phyloP scores from a whole-genome alignment of 2,329 filamentous ascomycete genomes.

The Tolypocladium paradoxum region DNA sequence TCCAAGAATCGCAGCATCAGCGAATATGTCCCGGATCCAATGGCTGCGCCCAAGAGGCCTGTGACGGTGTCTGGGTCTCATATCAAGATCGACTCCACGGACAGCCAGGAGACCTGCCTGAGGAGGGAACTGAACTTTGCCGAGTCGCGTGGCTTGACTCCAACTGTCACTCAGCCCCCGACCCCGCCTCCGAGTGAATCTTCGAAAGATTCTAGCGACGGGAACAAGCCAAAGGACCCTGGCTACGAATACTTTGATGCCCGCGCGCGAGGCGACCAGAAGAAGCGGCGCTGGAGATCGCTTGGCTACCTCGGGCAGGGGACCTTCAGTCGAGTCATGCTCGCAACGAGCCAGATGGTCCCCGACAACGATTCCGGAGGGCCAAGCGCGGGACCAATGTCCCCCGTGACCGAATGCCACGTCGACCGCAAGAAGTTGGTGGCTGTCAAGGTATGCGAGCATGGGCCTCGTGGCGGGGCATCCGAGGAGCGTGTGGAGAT shows the following conservation, averaged over 20 bases:
- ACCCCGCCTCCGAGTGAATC: constrained; percentile 77
- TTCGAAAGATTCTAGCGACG: constrained; percentile 33
- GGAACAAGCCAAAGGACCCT: constrained; percentile 28
- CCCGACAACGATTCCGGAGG: constrained; percentile 29
- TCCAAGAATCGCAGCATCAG: constrained; percentile 73
- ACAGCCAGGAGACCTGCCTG: constrained; percentile 36
- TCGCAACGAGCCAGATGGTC: constrained; percentile 69
- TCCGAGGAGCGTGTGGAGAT: constrained; percentile 90
- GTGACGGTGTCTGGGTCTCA: constrained; percentile 61
- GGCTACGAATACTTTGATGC: constrained; percentile 59
- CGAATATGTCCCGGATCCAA: constrained; percentile 70
- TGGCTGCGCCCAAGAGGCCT: constrained; percentile 59
- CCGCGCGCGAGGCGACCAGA: constrained; percentile 53
- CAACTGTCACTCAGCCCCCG: constrained; percentile 50
- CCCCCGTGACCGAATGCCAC: constrained; percentile 17
- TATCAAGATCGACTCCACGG: constrained; percentile 24
- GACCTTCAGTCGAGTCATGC: constrained; percentile 88
- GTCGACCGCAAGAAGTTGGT: constrained; percentile 70
- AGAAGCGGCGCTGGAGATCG: constrained; percentile 67
- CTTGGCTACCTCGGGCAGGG: constrained; percentile 78
- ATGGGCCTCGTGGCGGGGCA: constrained; percentile 85
- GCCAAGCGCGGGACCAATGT: constrained; percentile 20
- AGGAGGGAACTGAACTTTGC: constrained; percentile 75
- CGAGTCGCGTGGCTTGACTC: constrained; percentile 61
- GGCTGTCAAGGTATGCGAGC: constrained; percentile 90